Percentiles rank a stretch among this genome's conserved stretches.
Evolutionary conservation across 192 early-diverging fungal genomes (phyloP).

Genomic region (Entomortierella chlamydospora): DNA sequence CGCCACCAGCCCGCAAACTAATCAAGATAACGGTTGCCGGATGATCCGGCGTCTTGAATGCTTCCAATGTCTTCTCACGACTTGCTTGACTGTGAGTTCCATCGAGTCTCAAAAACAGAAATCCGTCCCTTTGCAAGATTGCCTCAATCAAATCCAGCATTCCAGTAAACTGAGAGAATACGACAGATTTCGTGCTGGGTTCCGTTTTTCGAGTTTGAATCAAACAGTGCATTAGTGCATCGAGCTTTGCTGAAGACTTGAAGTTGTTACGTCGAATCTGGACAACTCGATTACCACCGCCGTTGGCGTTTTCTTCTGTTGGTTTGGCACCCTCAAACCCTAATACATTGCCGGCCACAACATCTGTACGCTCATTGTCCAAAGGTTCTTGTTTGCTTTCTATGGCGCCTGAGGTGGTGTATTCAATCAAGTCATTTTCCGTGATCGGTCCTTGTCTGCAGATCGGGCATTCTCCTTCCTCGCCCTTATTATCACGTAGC

Average conservation of each 20-base stretch:
- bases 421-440: slow-evolving; percentile 59
- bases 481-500: slow-evolving; percentile 58
- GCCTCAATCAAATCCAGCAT: slow-evolving; percentile 82
- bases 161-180: slow-evolving; percentile 95
- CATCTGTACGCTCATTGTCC: slow-evolving; percentile 1
- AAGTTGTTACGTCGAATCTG: slow-evolving; percentile 53
- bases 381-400: not conserved
- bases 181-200: slow-evolving; percentile 76
- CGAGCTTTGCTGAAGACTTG: slow-evolving; percentile 60
- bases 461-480: slow-evolving; percentile 64
- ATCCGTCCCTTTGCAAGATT: slow-evolving; percentile 62
- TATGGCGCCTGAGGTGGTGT: slow-evolving; percentile 5
- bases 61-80: slow-evolving; percentile 69
- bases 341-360: slow-evolving; percentile 18
- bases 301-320: not conserved
- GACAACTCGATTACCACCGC: slow-evolving; percentile 16
- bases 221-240: slow-evolving; percentile 60
- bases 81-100: slow-evolving; percentile 74
- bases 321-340: not conserved
- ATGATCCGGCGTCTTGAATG: slow-evolving; percentile 71
- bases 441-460: slow-evolving; percentile 63
- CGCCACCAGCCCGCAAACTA: slow-evolving; percentile 68
- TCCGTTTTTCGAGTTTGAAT: slow-evolving; percentile 19
- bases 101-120: slow-evolving; percentile 80
- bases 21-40: slow-evolving; percentile 71